A percentile compares a stretch with the other conserved stretches of the same genome.
phyloP scores from a whole-genome alignment of 139 green algal species.

The Closterium sp. region DNA sequence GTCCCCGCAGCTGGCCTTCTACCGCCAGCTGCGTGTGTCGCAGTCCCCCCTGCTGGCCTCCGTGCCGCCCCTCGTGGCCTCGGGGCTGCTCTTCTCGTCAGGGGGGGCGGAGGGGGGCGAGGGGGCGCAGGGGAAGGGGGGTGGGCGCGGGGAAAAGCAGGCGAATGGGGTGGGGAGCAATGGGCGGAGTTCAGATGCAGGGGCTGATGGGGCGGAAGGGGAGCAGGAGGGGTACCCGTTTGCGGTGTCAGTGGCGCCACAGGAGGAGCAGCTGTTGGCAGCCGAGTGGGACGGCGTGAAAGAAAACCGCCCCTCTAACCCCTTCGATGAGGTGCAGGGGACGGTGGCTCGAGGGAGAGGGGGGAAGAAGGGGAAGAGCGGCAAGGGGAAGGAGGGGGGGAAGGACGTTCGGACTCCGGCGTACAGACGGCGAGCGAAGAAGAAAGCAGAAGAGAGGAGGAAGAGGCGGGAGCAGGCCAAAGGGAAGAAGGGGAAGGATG shows the following conservation, averaged over 20 bases:
- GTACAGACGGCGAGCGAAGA: neutral
- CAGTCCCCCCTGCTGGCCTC: neutral
- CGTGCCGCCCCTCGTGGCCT: neutral
- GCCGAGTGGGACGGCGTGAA: neutral
- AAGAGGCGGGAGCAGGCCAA: constrained; percentile 1
- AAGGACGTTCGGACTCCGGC: neutral
- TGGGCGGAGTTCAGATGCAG: neutral
- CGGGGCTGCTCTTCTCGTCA: neutral
- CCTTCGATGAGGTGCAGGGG: neutral
- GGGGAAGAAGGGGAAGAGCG: constrained; percentile 8
- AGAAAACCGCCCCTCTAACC: neutral
- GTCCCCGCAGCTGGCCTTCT: neutral
- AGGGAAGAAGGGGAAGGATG: neutral
- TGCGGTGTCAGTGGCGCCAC: neutral
- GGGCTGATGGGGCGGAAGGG: neutral
- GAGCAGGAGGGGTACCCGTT: neutral
- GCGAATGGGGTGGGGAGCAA: neutral
- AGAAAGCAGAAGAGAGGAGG: neutral
- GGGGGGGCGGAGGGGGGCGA: neutral
- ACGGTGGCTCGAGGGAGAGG: neutral
- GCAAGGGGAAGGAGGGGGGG: constrained; percentile 2
- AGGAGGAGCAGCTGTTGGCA: neutral
- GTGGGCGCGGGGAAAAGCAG: neutral
- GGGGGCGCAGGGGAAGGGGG: neutral
- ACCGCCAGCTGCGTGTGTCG: neutral